Evolutionary conservation across 2,329 filamentous ascomycete genomes (phyloP), one percentile per base, ranked within the genome.

Genomic region (Cercospora citrullina): DNA sequence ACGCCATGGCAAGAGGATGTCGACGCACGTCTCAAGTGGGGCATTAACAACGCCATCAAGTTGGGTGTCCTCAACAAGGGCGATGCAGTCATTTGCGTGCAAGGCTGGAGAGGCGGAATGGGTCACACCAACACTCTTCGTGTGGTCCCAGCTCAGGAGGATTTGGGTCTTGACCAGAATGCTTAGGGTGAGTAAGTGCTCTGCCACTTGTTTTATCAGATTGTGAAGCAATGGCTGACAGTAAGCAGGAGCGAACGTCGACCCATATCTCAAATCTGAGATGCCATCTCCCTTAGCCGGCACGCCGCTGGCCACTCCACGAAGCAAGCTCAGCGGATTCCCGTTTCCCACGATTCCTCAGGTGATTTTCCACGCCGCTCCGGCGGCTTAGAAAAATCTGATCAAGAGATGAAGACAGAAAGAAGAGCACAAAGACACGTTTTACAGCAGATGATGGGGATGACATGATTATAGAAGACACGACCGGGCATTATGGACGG

Each of bases 1-100:
- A 88, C 91, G 77, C 94, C 96, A 84, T 99, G 95, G 95, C 95
- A 99, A 85, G 93, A 98, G 86, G 94, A 99, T 82, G 95, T 99
- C 75, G 95, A 99, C 84, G 89, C 90, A 80, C 93, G 95, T 79
- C 92, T 99, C 82, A 97, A 94, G 87, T 99, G 94, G 94, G 95
- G 92, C 80, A 92, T 99, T 80, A 85, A 87, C 79, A 89, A 93
- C 79, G 95, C 93, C 75, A 88, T 97, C 77, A 89, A 91, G 82
- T 91, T 99, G 71, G 89, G 89, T 75, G 87, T 94, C 60, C 84
- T 96, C 71, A 86, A 84, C 78, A 84, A 88, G 78, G 91, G 89
- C 72, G 91, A 93, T 78, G 87, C 88, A 33, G 88, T 95, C 65
- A 87, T 95, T 70, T 92, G 93, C 74, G 91, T 96, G 45, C 92